Percentiles rank a stretch among this genome's conserved stretches.
Evolutionary conservation across 1,284 basidiomycete species (phyloP).

Genomic region (Irpex rosettiformis): DNA sequence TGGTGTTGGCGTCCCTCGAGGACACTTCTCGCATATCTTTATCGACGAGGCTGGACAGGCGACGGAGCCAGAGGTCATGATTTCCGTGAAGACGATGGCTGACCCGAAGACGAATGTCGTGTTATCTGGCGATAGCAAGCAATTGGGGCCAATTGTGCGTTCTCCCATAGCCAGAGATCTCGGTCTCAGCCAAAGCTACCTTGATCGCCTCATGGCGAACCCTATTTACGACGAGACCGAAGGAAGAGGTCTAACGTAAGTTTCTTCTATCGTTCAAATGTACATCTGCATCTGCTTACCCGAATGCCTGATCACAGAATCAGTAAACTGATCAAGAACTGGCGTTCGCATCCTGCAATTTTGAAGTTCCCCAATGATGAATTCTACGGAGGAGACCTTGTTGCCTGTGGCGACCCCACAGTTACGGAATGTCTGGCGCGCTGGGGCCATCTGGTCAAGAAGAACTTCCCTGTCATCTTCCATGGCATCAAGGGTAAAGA

Average conservation of each 20-base stretch:
- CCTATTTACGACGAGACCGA: slow-evolving; percentile 38
- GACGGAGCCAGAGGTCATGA: slow-evolving; percentile 54
- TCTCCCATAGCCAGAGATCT: slow-evolving; percentile 41
- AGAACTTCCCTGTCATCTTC: slow-evolving; percentile 56
- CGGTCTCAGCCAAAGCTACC: slow-evolving; percentile 46
- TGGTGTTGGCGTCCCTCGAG: slow-evolving; percentile 51
- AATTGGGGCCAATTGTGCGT: slow-evolving; percentile 52
- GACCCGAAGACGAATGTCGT: slow-evolving; percentile 43
- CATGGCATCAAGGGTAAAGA: slow-evolving; percentile 59
- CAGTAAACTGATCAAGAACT: slow-evolving; percentile 58
- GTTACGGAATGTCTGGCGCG: slow-evolving; percentile 22
- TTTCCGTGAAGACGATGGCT: slow-evolving; percentile 48
- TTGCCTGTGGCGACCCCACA: slow-evolving; percentile 37
- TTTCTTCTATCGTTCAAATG: neutral
- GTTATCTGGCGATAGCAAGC: slow-evolving; percentile 54
- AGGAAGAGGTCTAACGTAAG: slow-evolving; percentile 4
- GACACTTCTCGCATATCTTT: slow-evolving; percentile 62
- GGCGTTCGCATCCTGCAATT: slow-evolving; percentile 54
- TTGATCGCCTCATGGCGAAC: slow-evolving; percentile 48
- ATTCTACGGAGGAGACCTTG: slow-evolving; percentile 54
- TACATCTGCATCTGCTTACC: neutral
- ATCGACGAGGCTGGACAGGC: slow-evolving; percentile 67
- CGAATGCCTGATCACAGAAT: slow-evolving; percentile 35
- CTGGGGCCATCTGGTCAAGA: slow-evolving; percentile 33
- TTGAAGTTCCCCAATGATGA: slow-evolving; percentile 50